These are phyloP conservation scores for Xylaria sp. DNA, from an alignment of 2,329 filamentous ascomycete genomes.

Conservation along the genomic window DNA sequence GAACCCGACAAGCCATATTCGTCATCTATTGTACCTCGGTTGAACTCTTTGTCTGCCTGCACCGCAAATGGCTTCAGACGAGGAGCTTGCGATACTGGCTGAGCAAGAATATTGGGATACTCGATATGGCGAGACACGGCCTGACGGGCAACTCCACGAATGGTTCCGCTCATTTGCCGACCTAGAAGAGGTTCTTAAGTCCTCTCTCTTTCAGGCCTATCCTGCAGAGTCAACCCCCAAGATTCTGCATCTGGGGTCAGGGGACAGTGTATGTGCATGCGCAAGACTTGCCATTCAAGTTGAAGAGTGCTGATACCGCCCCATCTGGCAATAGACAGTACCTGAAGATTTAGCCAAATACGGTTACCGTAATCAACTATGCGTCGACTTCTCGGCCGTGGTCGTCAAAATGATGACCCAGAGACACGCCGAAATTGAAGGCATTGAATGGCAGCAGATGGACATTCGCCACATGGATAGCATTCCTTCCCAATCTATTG, in stretches of 20 bases:
- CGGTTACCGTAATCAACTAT: constrained; percentile 59
- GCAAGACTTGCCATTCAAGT: neutral
- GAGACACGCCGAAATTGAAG: constrained; percentile 45
- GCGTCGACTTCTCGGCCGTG: constrained; percentile 61
- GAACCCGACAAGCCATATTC: no score
- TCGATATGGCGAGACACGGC: constrained; percentile 49
- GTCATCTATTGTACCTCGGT: no score
- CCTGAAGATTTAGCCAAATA: constrained; percentile 52
- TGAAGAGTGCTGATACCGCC: neutral
- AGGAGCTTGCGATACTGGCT: constrained; percentile 45
- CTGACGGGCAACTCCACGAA: constrained; percentile 53
- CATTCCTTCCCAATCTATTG: constrained; percentile 49
- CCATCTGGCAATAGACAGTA: constrained; percentile 49
- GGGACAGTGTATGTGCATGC: constrained; percentile 58
- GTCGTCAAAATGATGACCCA: constrained; percentile 59
- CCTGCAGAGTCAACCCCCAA: constrained; percentile 43
- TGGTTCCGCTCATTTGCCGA: constrained; percentile 58
- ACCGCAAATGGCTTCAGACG: constrained; percentile 19
- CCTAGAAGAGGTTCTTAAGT: constrained; percentile 54
- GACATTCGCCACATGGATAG: constrained; percentile 58
- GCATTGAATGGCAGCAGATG: constrained; percentile 55
- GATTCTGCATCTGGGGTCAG: constrained; percentile 63
- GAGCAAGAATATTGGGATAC: constrained; percentile 57
- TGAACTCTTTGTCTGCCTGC: neutral
- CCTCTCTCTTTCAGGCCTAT: constrained; percentile 47